Percentiles rank a stretch among this genome's conserved stretches.
Evolutionary conservation across 768 basidiomycete genomes (phyloP).

Genomic region (Boletus insuetus): DNA sequence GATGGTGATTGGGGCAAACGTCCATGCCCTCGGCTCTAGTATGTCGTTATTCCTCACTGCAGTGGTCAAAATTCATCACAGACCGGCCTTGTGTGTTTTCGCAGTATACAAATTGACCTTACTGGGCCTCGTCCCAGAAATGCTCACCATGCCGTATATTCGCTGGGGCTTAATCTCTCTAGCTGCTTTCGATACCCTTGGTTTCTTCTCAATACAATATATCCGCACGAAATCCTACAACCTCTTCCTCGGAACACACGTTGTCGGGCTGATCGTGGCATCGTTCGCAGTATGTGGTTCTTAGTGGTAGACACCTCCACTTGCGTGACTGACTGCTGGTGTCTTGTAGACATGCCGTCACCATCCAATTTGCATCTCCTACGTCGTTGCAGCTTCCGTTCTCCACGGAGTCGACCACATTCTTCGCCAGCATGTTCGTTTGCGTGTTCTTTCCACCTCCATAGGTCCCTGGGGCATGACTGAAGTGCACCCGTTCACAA

Average conservation of each 20-base stretch:
- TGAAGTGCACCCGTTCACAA: constrained; percentile 80
- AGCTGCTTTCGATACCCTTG: constrained; percentile 51
- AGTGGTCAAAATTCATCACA: background rate
- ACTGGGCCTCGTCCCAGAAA: constrained; percentile 37
- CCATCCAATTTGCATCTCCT: constrained; percentile 48
- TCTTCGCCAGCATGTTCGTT: constrained; percentile 74
- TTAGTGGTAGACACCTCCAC: background rate
- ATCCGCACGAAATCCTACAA: constrained; percentile 60
- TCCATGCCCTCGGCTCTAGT: constrained; percentile 60
- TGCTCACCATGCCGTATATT: constrained; percentile 34
- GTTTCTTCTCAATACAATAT: constrained; percentile 57
- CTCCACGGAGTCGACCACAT: constrained; percentile 60
- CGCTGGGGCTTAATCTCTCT: constrained; percentile 55
- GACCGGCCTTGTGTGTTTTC: background rate
- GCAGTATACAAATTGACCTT: constrained; percentile 60
- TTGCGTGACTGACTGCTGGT: constrained; percentile 1
- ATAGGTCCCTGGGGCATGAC: constrained; percentile 57
- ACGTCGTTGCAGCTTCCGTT: constrained; percentile 46
- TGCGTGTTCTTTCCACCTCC: constrained; percentile 55
- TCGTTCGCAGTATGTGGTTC: constrained; percentile 52
- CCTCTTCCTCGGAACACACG: constrained; percentile 62
- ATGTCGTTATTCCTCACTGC: constrained; percentile 20
- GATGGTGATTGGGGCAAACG: constrained; percentile 53
- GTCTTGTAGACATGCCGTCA: constrained; percentile 47
- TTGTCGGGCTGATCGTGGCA: constrained; percentile 49